phyloP scores from a whole-genome alignment of 2,329 filamentous ascomycete genomes.

The Colletotrichum zoysiae region DNA sequence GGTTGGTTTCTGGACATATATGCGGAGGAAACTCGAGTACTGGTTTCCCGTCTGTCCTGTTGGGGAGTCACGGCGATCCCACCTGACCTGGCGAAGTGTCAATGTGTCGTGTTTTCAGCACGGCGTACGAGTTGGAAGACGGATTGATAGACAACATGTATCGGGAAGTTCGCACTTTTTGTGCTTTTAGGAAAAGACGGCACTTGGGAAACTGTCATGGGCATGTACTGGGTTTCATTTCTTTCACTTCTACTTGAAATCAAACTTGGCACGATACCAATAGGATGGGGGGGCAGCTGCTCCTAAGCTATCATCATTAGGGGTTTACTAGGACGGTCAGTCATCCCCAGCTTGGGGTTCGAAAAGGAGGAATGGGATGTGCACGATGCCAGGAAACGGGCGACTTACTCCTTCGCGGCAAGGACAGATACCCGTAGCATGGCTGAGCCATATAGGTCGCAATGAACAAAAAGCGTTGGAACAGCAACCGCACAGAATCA shows the following conservation, averaged over 20 bases:
- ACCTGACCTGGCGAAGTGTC: constrained; percentile 3
- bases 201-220: constrained; percentile 31
- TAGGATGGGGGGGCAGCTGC: constrained; percentile 2
- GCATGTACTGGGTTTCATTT: constrained; percentile 8
- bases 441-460: constrained; percentile 37
- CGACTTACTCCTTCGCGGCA: constrained; percentile 4
- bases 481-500: constrained; percentile 17
- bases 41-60: constrained; percentile 46
- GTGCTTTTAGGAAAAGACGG: constrained; percentile 33
- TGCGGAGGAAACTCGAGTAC: constrained; percentile 40
- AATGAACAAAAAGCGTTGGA: constrained; percentile 28
- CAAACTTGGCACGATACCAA: constrained; percentile 20
- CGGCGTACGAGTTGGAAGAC: constrained; percentile 26
- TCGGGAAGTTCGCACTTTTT: constrained; percentile 41
- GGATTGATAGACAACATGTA: constrained; percentile 40
- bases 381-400: constrained; percentile 25
- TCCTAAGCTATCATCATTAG: constrained; percentile 1
- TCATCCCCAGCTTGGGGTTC: neutral
- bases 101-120: constrained; percentile 21
- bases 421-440: constrained; percentile 39
- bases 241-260: constrained; percentile 27
- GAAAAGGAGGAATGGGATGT: constrained; percentile 10
- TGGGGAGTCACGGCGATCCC: constrained; percentile 12
- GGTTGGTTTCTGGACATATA: constrained; percentile 27
- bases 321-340: neutral